Evolutionary conservation across 1,284 basidiomycete genomes (phyloP).

Genomic region (Tilletia indica): DNA sequence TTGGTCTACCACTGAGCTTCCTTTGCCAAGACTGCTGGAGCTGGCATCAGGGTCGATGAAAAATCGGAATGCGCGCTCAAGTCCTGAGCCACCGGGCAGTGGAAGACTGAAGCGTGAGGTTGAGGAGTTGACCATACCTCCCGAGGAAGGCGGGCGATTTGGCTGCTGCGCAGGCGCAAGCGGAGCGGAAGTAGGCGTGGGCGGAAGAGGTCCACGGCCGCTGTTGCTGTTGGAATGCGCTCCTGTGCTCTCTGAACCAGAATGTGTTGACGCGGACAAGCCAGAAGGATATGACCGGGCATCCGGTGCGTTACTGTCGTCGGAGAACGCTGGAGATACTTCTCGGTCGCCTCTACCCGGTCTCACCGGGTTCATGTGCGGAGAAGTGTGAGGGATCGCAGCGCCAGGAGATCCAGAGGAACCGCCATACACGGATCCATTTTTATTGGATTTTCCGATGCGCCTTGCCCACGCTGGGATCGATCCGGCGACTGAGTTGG

Average conservation of each 20-base stretch:
- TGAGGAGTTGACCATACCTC: background rate
- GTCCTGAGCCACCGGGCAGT: constrained; percentile 26
- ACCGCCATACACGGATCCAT: background rate
- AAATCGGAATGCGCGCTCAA: constrained; percentile 47
- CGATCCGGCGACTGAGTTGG: constrained; percentile 10
- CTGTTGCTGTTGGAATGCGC: background rate
- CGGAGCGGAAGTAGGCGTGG: background rate
- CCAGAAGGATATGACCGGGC: background rate
- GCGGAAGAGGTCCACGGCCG: background rate
- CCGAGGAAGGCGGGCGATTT: background rate
- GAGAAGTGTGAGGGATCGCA: background rate
- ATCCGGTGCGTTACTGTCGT: constrained; percentile 15
- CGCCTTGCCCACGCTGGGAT: constrained; percentile 2
- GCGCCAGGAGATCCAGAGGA: background rate
- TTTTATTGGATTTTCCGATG: constrained; percentile 10
- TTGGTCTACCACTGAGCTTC: constrained; percentile 21
- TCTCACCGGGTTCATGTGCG: background rate
- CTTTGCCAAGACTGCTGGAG: constrained; percentile 14
- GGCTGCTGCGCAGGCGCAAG: background rate
- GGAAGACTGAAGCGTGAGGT: constrained; percentile 12
- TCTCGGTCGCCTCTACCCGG: constrained; percentile 12
- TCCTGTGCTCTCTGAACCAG: background rate
- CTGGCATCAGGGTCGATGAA: constrained; percentile 37
- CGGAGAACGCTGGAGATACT: constrained; percentile 11
- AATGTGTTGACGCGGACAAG: constrained; percentile 7